Evolutionary conservation across 805 yeast genomes (phyloP), one percentile per base, ranked within the genome.

Genomic region (Ogataea populi-albae): DNA sequence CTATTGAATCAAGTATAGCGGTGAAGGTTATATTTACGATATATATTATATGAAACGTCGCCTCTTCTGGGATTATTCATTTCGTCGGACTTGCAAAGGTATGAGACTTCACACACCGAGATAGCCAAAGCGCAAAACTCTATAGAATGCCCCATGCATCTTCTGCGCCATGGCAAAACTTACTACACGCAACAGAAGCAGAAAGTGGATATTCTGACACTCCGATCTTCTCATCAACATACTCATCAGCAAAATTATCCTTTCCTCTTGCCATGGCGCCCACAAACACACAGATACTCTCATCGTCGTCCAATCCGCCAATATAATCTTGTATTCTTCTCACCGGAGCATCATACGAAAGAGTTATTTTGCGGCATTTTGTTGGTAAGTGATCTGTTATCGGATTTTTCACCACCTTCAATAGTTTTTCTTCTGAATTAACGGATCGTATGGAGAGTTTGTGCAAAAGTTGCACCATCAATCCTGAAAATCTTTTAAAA

Each of bases 251-350:
- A 64, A 93, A 93, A 51, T 80, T 88, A 64, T 93, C 98, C 59
- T 83, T 84, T 56, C 98, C 98, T 62, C 97, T 81, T 15, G 98
- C 98, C 96, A 93, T 93, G 30, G 98, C 96, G 58, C 98, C 98
- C 30, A 93, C 97, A 63, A 93, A 93, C 18, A 93, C 97, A 72
- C 98, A 93, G 50, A 93, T 81, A 57, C 95, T 85, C 67, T 93
- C 96, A 56, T 86, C 95, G 3, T 78, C 80, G 50, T 79, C 95
- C 50, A 93, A 68, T 40, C 81, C 81, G 12, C 61, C 62, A 25
- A 89, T 89, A 59, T 86, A 89, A 55, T 89, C 96, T 62, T 87
- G 94, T 4, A 87, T 96, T 50, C 88, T 75, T 47, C 77, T 76
- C 33, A 91, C 86, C 44, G 84, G 81, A 11, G 98, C 94, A 58